Evolutionary conservation across 768 basidiomycete genomes (phyloP), one percentile per base, ranked within the genome.

Genomic region (Auricularia cornea): DNA sequence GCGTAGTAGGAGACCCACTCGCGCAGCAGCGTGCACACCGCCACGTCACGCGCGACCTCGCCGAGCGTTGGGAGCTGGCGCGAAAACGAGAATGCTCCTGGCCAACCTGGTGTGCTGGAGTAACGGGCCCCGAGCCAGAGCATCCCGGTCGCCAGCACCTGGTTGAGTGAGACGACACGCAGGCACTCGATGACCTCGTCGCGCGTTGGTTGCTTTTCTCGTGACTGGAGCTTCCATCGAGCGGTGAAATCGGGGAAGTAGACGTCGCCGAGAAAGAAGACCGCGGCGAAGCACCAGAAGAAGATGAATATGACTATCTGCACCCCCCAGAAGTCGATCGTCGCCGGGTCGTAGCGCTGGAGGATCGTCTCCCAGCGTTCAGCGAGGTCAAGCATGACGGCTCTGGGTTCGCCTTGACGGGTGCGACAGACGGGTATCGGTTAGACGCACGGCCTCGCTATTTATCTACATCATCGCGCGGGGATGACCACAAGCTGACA

Each of bases 1-100:
- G 66, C 64, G 67, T 74, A 73, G 62, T 74, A 74, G 60, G 72
- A 73, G 3, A 72, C 57, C 28, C 70, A 54, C 60, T 74, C 73
- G n/a, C 71, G 73, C 20, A 70, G 28, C 59, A 74, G 29, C n/a
- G 67, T 57, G 32, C 65, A 65, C 28, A 69, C 31, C 20, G 65
- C 48, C 38, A 73, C 57, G 56, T 73, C 70, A 3, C 65, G 61
- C 14, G 66, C 29, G 64, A 73, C 57, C 38, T 69, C 66, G 1
- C 38, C 28, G n/a, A 54, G 6, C 18, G 66, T 56, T 23, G 72
- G 72, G 29, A 72, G 66, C 31, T n/a, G 8, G 33, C 63, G 14
- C 26, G 70, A 70, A 44, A 72, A 68, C 20, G 67, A 65, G 59
- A 69, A 70, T 1, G 68, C 51, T 5, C 63, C 66, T 12, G 68